These are phyloP conservation scores for Austroboletus festivus DNA, from an alignment of 768 basidiomycete species.

Conservation along the genomic window DNA sequence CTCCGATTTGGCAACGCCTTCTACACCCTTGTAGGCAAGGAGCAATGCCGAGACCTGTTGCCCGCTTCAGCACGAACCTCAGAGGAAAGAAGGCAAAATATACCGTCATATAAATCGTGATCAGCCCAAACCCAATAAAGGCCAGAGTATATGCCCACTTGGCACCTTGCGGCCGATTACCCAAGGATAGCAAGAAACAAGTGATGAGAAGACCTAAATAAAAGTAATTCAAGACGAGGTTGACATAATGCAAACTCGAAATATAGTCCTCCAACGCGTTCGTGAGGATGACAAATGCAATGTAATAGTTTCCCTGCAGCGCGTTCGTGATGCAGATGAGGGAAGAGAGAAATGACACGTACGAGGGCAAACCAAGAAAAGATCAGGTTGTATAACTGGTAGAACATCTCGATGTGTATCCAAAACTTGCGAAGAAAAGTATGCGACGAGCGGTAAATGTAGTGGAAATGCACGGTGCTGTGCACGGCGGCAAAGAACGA, in stretches of 20 bases:
- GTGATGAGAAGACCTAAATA: constrained; percentile 85
- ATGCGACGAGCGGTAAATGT: constrained; percentile 91
- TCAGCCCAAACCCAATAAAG: constrained; percentile 81
- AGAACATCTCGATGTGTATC: constrained; percentile 93
- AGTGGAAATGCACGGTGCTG: constrained; percentile 88
- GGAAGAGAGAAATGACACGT: constrained; percentile 20
- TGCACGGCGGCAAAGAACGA: constrained; percentile 98
- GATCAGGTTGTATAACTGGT: constrained; percentile 85
- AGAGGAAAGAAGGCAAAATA: constrained; percentile 18
- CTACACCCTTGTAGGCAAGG: constrained; percentile 78
- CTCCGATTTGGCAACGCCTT: constrained; percentile 48
- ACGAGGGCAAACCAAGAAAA: constrained; percentile 91
- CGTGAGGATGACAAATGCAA: constrained; percentile 78
- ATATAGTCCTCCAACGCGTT: constrained; percentile 66
- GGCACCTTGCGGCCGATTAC: constrained; percentile 88
- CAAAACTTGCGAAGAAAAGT: constrained; percentile 80
- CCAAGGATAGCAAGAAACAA: constrained; percentile 85
- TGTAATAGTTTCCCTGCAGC: constrained; percentile 81
- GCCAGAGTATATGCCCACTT: constrained; percentile 85
- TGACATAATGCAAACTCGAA: constrained; percentile 64
- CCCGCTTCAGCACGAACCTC: constrained; percentile 3
- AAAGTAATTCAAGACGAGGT: constrained; percentile 77
- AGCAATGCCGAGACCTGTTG: constrained; percentile 70
- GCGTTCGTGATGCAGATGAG: not conserved
- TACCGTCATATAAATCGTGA: constrained; percentile 97